phyloP scores from a whole-genome alignment of 2,329 filamentous ascomycete species.

The Rugonectria rugulosa region DNA sequence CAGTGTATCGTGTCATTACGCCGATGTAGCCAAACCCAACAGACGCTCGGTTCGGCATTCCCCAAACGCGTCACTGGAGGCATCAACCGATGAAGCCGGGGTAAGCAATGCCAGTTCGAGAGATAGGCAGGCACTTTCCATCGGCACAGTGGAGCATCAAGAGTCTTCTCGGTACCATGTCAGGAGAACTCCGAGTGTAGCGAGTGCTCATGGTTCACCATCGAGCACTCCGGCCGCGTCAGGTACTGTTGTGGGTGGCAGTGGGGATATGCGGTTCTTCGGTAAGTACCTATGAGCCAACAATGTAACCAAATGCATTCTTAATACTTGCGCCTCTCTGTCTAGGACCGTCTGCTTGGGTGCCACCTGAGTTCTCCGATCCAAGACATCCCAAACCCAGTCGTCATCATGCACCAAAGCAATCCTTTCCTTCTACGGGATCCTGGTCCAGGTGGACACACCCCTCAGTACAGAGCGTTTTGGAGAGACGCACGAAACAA shows the following conservation, averaged over 20 bases:
- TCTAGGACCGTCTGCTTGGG: neutral
- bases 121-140: no score
- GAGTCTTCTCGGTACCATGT: no score
- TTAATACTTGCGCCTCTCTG: no score
- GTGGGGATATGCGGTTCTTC: neutral
- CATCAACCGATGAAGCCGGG: no score
- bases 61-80: neutral
- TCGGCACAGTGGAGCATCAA: no score
- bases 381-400: neutral
- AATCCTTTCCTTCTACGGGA: neutral
- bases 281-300: no score
- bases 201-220: no score
- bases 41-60: neutral
- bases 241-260: neutral
- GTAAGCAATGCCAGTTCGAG: no score
- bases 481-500: neutral
- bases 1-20: neutral
- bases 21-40: neutral
- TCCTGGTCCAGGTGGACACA: conserved; percentile 3
- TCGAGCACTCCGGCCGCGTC: no score
- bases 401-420: neutral
- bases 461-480: neutral
- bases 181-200: no score
- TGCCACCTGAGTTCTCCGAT: neutral
- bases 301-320: no score